Evolutionary conservation across 805 yeast species (phyloP), one percentile per base, ranked within the genome.

Genomic region (Sungouiella blattae): DNA sequence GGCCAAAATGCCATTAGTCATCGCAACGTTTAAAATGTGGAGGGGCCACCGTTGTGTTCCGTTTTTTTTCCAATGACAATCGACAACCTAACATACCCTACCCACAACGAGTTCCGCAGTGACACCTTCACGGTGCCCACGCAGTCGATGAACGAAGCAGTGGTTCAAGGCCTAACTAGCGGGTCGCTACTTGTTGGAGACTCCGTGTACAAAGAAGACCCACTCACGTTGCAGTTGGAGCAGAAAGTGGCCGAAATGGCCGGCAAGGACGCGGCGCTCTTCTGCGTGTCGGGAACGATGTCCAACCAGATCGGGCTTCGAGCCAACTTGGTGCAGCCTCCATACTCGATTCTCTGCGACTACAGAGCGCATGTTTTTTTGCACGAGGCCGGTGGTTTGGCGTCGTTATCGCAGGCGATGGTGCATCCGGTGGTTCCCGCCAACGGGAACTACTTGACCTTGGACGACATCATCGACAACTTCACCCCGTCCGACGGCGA

Each of bases 121-220:
- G 98, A 89, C 58, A 89, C 97, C 1, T 87, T 87, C 72, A 88
- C 96, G 3, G 83, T 85, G 9, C 97, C 97, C 15, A 78, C 95
- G 0, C 64, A 67, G 22, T 67, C 75, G 26, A 87, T 88, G 91
- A 55, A 83, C 13, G 41, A 49, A n/a, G 69, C 73, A 37, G 78
- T 87, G 30, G 78, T 76, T 30, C 30, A 29, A 11, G 36, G 35
- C 8, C 30, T 44, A 17, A 63, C 89, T 1, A 32, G 36, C 16
- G 47, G 47, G 18, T 17, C 40, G 26, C 46, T 39, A 8, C 27
- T 21, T 12, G 69, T 76, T 31, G 97, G 97, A 28, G 97, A 89
- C 53, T 75, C 91, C 7, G 96, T 89, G n/a, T 87, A 87, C 62
- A 71, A 77, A 44, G 96, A 89, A 56, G 98, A 89, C 56, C 60